phyloP scores from a whole-genome alignment of 129 eudicot genomes.

The Apium graveolens region DNA sequence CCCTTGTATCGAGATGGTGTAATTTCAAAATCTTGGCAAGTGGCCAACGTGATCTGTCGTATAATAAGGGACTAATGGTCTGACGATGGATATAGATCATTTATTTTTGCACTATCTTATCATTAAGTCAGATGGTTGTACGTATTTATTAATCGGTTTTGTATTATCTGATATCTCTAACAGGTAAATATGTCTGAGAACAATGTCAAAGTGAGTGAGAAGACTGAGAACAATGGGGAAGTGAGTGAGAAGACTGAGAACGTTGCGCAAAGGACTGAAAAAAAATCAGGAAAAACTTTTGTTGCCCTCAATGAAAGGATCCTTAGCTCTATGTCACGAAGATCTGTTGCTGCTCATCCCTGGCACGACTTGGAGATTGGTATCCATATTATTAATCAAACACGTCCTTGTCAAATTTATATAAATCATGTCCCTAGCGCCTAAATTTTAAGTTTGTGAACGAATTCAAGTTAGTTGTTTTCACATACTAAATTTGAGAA shows the following conservation, averaged over 20 bases:
- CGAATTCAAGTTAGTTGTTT: neutral
- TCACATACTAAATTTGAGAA: neutral
- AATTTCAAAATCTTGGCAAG: neutral
- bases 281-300: constrained; percentile 27
- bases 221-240: constrained; percentile 22
- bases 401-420: neutral
- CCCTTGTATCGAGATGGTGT: neutral
- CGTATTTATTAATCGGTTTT: neutral
- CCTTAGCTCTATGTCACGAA: constrained; percentile 70
- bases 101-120: neutral
- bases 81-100: neutral
- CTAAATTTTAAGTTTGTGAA: neutral
- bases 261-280: constrained; percentile 26
- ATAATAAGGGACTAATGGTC: neutral
- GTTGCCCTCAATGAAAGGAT: constrained; percentile 82
- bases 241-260: constrained; percentile 25
- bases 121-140: neutral
- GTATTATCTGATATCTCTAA: constrained; percentile 1
- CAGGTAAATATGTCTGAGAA: constrained; percentile 66
- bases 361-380: constrained; percentile 97
- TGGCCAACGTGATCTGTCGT: neutral
- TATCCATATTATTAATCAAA: constrained; percentile 11
- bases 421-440: neutral
- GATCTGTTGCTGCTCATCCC: constrained; percentile 98
- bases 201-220: constrained; percentile 32